phyloP scores from a whole-genome alignment of 805 yeast genomes.

The Sugiyamaella marilandica region DNA sequence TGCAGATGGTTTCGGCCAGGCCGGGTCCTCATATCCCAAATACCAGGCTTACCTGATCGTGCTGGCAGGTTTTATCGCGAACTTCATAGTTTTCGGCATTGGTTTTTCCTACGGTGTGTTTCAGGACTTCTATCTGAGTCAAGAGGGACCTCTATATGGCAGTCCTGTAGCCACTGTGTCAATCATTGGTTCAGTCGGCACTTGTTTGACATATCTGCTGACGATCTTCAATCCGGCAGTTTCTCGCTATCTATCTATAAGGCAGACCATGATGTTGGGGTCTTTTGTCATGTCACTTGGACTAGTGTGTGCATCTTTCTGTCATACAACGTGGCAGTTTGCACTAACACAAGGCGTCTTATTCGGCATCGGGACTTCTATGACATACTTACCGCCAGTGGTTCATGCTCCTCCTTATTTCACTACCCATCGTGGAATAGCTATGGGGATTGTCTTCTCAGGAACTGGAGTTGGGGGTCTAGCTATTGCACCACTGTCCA shows the following conservation, averaged over 20 bases:
- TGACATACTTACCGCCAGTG: slow-evolving; percentile 21
- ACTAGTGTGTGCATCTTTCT: slow-evolving; percentile 12
- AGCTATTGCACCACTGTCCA: slow-evolving; percentile 19
- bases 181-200: slow-evolving; percentile 22
- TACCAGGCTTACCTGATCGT: neutral
- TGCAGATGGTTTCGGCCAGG: no score
- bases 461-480: slow-evolving; percentile 27
- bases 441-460: slow-evolving; percentile 23
- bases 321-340: slow-evolving; percentile 16
- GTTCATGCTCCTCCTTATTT: slow-evolving; percentile 24
- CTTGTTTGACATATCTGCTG: slow-evolving; percentile 15
- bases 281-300: slow-evolving; percentile 14
- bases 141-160: slow-evolving; percentile 17
- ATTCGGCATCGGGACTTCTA: slow-evolving; percentile 18
- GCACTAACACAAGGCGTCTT: slow-evolving; percentile 20
- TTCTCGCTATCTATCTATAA: slow-evolving; percentile 2
- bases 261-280: slow-evolving; percentile 15
- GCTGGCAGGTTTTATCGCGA: slow-evolving; percentile 18
- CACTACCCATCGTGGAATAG: slow-evolving; percentile 22
- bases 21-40: neutral
- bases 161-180: slow-evolving; percentile 12
- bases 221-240: slow-evolving; percentile 10
- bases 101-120: slow-evolving; percentile 23
- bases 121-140: slow-evolving; percentile 19
- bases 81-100: slow-evolving; percentile 21